A percentile compares a stretch with the other conserved stretches of the same genome.
Evolutionary conservation across 768 basidiomycete genomes (phyloP).

Genomic region (Russula sp.): DNA sequence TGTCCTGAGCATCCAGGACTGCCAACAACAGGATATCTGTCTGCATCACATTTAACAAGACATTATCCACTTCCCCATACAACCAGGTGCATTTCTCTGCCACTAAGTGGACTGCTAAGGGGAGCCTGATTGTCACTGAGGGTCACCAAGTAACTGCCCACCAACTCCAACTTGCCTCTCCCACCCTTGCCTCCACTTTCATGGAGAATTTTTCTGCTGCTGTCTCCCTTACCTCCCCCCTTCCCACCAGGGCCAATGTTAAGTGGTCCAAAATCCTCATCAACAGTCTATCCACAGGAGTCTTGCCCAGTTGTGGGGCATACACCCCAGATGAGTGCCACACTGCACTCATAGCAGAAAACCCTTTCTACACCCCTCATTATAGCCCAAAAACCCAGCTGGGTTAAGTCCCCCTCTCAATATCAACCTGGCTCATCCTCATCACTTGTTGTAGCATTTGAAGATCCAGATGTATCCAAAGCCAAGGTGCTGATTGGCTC

Average conservation of each 20-base stretch:
- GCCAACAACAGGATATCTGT: no score
- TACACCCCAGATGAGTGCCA: not conserved
- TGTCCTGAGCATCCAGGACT: no score
- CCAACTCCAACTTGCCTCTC: not conserved
- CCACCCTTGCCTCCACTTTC: no score
- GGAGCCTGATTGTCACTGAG: not conserved
- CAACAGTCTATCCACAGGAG: not conserved
- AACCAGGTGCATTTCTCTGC: not conserved
- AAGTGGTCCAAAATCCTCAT: not conserved
- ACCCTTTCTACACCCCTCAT: not conserved
- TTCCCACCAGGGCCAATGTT: not conserved
- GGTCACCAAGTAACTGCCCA: no score
- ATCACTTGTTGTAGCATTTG: not conserved
- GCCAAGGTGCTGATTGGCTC: no score
- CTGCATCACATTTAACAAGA: no score
- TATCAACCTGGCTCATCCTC: not conserved
- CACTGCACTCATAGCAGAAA: not conserved
- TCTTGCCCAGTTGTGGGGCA: not conserved
- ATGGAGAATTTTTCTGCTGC: no score
- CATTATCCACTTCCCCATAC: not conserved
- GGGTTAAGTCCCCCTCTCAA: not conserved
- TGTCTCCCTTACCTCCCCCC: not conserved
- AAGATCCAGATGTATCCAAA: not conserved
- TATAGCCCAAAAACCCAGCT: not conserved
- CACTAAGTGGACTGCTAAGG: not conserved